Percentiles rank a stretch among this genome's conserved stretches.
phyloP scores from a whole-genome alignment of 2,329 filamentous ascomycete genomes.

The Periconia sp. region DNA sequence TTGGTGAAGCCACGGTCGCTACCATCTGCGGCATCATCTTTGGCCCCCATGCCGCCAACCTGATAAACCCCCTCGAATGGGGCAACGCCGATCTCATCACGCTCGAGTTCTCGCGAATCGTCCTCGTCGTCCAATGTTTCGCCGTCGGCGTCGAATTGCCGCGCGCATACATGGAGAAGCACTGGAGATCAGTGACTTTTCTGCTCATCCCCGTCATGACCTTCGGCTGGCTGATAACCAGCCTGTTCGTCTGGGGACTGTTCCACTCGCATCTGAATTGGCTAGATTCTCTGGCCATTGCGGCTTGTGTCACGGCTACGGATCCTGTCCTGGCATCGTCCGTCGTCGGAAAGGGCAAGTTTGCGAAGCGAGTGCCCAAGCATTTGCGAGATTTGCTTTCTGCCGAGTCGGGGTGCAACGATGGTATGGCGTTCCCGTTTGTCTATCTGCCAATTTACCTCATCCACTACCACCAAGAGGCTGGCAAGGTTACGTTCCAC shows the following conservation, averaged over 20 bases:
- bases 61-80: constrained; percentile 76
- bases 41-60: constrained; percentile 77
- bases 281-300: constrained; percentile 84
- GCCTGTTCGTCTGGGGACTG: constrained; percentile 94
- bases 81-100: constrained; percentile 84
- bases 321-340: constrained; percentile 96
- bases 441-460: constrained; percentile 91
- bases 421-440: constrained; percentile 99
- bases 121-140: constrained; percentile 90
- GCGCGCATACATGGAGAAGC: constrained; percentile 94
- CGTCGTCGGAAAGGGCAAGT: constrained; percentile 98
- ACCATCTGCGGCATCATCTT: constrained; percentile 88
- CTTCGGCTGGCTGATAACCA: constrained; percentile 90
- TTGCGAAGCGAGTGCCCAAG: constrained; percentile 95
- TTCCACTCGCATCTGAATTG: constrained; percentile 72
- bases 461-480: constrained; percentile 74
- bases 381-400: constrained; percentile 94
- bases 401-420: constrained; percentile 97
- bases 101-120: constrained; percentile 84
- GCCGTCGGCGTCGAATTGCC: constrained; percentile 89
- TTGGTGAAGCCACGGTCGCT: constrained; percentile 94
- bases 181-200: constrained; percentile 90
- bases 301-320: constrained; percentile 94
- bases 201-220: constrained; percentile 96
- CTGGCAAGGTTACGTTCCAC: constrained; percentile 71